Evolutionary conservation across 2,329 filamentous ascomycete species (phyloP).

Genomic region (Cercospora sp.): DNA sequence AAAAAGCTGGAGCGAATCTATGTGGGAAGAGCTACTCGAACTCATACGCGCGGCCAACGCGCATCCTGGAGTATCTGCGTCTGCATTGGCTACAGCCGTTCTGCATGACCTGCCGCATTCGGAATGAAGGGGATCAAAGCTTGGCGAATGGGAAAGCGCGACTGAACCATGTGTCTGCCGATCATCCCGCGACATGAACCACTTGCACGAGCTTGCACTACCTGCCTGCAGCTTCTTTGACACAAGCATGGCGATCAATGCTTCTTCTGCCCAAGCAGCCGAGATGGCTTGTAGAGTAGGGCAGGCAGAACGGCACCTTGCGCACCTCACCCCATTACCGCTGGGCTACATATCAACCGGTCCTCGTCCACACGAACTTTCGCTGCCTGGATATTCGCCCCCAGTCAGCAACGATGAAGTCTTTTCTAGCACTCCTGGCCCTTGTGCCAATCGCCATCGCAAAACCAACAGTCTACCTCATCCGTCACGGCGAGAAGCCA

Average conservation of each 20-base stretch:
- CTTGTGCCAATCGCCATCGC: constrained; percentile 26
- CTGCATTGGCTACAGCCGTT: neutral
- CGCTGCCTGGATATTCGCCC: neutral
- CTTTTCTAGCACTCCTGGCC: constrained; percentile 16
- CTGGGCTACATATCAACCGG: neutral
- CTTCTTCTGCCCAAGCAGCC: constrained; percentile 6
- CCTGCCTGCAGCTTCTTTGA: neutral
- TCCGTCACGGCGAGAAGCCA: constrained; percentile 66
- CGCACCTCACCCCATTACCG: neutral
- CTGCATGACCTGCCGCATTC: constrained; percentile 8
- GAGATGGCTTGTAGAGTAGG: neutral
- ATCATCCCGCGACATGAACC: constrained; percentile 17
- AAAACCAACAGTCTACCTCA: constrained; percentile 59
- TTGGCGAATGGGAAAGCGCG: constrained; percentile 17
- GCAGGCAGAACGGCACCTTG: neutral
- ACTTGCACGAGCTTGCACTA: constrained; percentile 15
- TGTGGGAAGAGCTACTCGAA: neutral
- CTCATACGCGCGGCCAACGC: neutral
- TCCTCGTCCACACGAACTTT: too few species aligned
- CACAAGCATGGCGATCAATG: constrained; percentile 18
- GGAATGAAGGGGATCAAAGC: constrained; percentile 1
- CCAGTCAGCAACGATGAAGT: constrained; percentile 22
- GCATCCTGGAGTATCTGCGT: neutral
- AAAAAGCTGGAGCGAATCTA: neutral
- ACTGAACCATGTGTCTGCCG: constrained; percentile 19